Conservation (phyloP, 257 asterid genomes). For the Solanum rostratum region DNA sequence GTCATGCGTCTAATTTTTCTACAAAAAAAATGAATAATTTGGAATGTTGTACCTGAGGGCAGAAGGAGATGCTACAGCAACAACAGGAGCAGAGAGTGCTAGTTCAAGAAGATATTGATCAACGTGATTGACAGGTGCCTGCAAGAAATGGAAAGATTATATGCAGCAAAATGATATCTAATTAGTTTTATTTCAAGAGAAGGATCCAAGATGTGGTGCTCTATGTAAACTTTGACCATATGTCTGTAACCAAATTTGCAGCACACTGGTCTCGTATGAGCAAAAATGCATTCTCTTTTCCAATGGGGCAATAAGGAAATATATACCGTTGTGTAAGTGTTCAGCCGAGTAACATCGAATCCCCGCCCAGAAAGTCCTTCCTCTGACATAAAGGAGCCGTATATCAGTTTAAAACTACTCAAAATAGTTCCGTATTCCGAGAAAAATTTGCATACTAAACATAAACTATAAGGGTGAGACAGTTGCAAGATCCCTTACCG, state of each 20-base stretch:
- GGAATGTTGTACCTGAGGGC: slow-evolving; percentile 40
- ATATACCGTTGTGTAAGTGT: slow-evolving; percentile 89
- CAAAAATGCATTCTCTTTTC: not conserved
- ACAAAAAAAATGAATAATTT: not conserved
- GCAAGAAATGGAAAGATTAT: slow-evolving; percentile 3
- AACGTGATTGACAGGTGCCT: slow-evolving; percentile 48
- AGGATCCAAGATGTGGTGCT: not conserved
- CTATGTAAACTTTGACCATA: not conserved
- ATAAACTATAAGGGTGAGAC: not conserved
- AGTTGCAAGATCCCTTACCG: not conserved
- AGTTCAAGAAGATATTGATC: slow-evolving; percentile 34
- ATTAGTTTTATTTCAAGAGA: not conserved
- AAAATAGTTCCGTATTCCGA: not conserved
- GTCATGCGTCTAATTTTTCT: not conserved
- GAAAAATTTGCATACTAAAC: not conserved
- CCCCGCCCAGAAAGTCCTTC: slow-evolving; percentile 87
- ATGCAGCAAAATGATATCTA: not conserved
- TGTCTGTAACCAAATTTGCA: not conserved
- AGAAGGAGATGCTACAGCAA: slow-evolving; percentile 82
- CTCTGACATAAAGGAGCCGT: slow-evolving; percentile 34
- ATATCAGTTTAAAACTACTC: not conserved
- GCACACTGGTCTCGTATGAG: not conserved
- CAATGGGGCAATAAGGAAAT: not conserved
- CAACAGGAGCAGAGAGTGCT: slow-evolving; percentile 68
- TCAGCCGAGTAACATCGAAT: slow-evolving; percentile 74